These are phyloP conservation scores for Bertia moriformis DNA, from an alignment of 2,329 filamentous ascomycete species.

Conservation along the genomic window DNA sequence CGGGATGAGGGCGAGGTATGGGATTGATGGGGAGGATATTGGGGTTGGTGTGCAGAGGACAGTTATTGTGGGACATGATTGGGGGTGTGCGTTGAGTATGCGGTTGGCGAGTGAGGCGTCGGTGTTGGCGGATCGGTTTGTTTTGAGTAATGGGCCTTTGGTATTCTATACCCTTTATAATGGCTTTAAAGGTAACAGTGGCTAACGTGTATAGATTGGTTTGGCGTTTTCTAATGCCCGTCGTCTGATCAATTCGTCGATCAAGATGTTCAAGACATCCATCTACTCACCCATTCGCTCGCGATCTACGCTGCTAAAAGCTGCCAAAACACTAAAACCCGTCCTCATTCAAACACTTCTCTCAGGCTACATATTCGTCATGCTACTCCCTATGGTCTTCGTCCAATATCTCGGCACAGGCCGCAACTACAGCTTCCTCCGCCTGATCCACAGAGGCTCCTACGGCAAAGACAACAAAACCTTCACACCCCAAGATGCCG, in stretches of 20 bases:
- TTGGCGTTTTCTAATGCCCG: neutral
- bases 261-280: neutral
- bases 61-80: conserved; percentile 36
- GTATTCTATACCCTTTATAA: conserved; percentile 14
- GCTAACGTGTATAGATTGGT: neutral
- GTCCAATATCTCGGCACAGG: conserved; percentile 26
- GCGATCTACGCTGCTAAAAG: neutral
- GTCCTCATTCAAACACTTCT: conserved; percentile 28
- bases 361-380: conserved; percentile 38
- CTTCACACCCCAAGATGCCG: conserved; percentile 17
- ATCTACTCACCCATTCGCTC: neutral
- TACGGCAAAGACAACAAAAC: conserved; percentile 16
- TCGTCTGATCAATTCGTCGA: neutral
- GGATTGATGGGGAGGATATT: neutral
- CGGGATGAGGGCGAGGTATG: neutral
- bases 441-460: conserved; percentile 19
- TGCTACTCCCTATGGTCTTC: conserved; percentile 30
- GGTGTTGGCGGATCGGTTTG: conserved; percentile 36
- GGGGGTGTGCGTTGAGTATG: conserved; percentile 34
- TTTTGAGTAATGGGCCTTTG: conserved; percentile 34
- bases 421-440: conserved; percentile 31
- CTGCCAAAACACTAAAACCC: conserved; percentile 16
- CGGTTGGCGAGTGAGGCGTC: conserved; percentile 43
- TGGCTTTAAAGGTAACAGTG: neutral
- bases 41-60: conserved; percentile 13